These are phyloP conservation scores for Solanum paucissectum DNA, from an alignment of 257 asterid species.

Conservation along the genomic window DNA sequence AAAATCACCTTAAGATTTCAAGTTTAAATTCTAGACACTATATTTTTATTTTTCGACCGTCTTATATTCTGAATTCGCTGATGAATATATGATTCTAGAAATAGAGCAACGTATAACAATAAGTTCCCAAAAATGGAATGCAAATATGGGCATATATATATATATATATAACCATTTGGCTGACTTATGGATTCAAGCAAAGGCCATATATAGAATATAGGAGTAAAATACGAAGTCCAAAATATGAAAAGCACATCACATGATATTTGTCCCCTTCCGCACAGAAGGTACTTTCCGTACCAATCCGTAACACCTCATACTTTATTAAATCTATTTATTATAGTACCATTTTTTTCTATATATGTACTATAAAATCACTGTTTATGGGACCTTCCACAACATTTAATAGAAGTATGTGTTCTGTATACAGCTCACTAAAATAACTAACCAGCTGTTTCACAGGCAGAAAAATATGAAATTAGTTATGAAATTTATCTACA, in stretches of 20 bases:
- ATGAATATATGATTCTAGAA: neutral
- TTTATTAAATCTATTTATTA: neutral
- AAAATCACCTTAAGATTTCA: accelerated
- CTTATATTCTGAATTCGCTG: too few relatives aligned
- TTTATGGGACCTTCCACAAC: neutral
- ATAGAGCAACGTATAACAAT: neutral
- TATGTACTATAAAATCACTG: neutral
- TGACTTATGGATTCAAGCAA: neutral
- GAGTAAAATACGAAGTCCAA: neutral
- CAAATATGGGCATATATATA: neutral
- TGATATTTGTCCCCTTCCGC: neutral
- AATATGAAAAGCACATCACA: neutral
- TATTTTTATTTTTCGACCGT: too few relatives aligned
- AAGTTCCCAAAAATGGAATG: neutral
- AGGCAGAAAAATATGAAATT: neutral
- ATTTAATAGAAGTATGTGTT: neutral
- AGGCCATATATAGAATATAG: neutral
- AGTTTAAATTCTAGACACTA: neutral
- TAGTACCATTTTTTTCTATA: neutral
- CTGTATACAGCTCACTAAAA: neutral
- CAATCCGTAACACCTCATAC: neutral
- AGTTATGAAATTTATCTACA: neutral
- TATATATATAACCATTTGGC: neutral
- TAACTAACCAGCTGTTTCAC: neutral
- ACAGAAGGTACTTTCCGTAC: neutral